Base-by-base conservation (phyloP, 805 yeast genomes). In the Wickerhamiella lipophila region DNA sequence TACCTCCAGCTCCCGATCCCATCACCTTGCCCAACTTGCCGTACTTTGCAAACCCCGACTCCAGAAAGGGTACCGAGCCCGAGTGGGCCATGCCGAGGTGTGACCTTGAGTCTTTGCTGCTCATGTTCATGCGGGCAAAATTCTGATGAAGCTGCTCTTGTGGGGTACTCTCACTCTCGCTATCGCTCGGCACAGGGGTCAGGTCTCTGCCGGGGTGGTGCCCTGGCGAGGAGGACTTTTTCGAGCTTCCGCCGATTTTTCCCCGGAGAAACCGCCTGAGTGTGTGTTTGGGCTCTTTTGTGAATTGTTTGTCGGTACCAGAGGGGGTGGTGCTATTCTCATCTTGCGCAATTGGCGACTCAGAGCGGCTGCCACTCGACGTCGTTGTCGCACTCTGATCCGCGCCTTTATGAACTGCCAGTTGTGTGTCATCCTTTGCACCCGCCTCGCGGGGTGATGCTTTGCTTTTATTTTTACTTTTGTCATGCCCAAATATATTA, bases 1-100 rank as follows among this genome's bases (percentile, higher is more conserved):
- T 81, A 1, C 97, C 96, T 21, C 94, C 88, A 1, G 96, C 96
- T 12, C 97, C 97, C 50, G 88, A 78, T 19, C 97, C 97, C 45
- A 86, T 68, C 19, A 81, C 69, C 53, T 74, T 74, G 11, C 94
- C 94, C 1, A 80, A 74, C 21, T 77, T 71, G 36, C 94, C 92
- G 64, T 85, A 86, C 57, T 81, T 80, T 47, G 77, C 72, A 50
- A 76, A 63, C 9, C 67, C 67, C 35, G 62, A 65, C 44, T 68
- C 73, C 47, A 61, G 63, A 51, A 67, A 69, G 15, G 72, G 71
- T 51, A 63, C 34, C n/a, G 52, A 35, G 13, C 51, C 51, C 7
- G 47, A 49, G 40, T 52, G 51, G 2, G 25, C 47, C 7, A 15
- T 44, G n/a, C 38, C 47, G 3, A 44, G 35, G 21, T 22, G 30